Base-by-base conservation (phyloP, 495 filamentous ascomycete species). In the Penicillium silybi region DNA sequence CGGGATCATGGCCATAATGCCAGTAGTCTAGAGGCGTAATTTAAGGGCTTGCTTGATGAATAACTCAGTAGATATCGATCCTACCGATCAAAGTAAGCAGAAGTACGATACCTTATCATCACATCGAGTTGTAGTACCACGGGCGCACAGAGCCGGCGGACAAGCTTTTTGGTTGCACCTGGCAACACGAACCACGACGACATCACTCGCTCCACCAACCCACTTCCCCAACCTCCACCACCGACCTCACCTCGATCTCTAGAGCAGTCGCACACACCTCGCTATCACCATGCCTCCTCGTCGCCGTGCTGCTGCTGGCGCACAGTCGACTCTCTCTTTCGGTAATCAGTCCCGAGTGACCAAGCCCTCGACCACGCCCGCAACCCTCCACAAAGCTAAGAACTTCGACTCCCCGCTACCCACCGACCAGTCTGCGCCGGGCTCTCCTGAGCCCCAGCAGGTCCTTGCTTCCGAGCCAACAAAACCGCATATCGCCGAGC, bases 261-360 rank as follows among this genome's bases (percentile, higher is more conserved):
- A 38, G 5, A 15, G 6, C 26, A 2, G 11, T 27, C 46, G 38
- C 16, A 18, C 6, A 13, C n/a, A 4, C 2, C 35, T 43, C 26
- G 42, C 34, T 17, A 44, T 34, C 41, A 74, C 54, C 56, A 92
- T 92, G 88, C 85, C 88, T 44, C 74, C 83, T 26, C 84, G 85
- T 52, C 84, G 86, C 64, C 81, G 83, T 62, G 67, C 70, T 50
- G 75, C 79, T 58, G 63, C 67, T 51, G 67, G 73, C 42, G 58
- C 71, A 44, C 91, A 96, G 65, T 74, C 84, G 3, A 91, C 84
- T 15, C 80, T 96, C 54, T 83, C 85, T 52, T 95, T 96, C 72
- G 74, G 80, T 68, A 73, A 82, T 64, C 76, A 73, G 44, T 72
- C 78, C 39, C 81, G 83, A 65, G 82, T 95, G 52, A 90, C 87